Evolutionary conservation across 2,329 filamentous ascomycete genomes (phyloP).

Genomic region (Dactylonectria estremocensis): DNA sequence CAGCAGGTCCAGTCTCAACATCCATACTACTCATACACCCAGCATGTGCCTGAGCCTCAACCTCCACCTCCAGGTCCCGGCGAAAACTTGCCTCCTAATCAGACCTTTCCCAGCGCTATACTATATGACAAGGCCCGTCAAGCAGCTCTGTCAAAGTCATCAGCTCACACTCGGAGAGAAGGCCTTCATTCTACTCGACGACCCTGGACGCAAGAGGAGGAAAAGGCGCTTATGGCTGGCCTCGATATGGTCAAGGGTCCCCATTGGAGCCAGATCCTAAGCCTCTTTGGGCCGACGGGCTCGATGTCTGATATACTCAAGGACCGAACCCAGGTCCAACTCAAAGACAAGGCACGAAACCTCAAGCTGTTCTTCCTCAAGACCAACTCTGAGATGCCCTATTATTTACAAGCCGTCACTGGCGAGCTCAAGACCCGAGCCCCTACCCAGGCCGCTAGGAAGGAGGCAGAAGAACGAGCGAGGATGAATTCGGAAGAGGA

Average conservation of each 20-base stretch:
- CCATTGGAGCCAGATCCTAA: slow-evolving; percentile 93
- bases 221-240: slow-evolving; percentile 90
- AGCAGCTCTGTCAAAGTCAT: slow-evolving; percentile 70
- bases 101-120: slow-evolving; percentile 68
- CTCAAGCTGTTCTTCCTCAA: slow-evolving; percentile 94
- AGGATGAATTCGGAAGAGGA: slow-evolving; percentile 73
- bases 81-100: slow-evolving; percentile 68
- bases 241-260: slow-evolving; percentile 91
- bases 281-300: slow-evolving; percentile 85
- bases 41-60: slow-evolving; percentile 55
- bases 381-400: slow-evolving; percentile 91
- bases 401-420: slow-evolving; percentile 88
- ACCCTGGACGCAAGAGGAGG: slow-evolving; percentile 91
- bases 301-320: slow-evolving; percentile 87
- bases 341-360: slow-evolving; percentile 94
- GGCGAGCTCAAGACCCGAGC: slow-evolving; percentile 91
- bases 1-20: slow-evolving; percentile 57
- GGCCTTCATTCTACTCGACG: slow-evolving; percentile 76
- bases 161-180: slow-evolving; percentile 69
- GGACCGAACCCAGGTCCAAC: slow-evolving; percentile 90
- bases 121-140: slow-evolving; percentile 73
- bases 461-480: slow-evolving; percentile 76
- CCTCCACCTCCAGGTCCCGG: slow-evolving; percentile 49
- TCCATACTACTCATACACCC: slow-evolving; percentile 54
- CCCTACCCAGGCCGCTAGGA: slow-evolving; percentile 79